Percentiles rank a stretch among this genome's conserved stretches.
Conservation (phyloP, 2,329 filamentous ascomycete genomes). For the Hirsutella thompsonii region DNA sequence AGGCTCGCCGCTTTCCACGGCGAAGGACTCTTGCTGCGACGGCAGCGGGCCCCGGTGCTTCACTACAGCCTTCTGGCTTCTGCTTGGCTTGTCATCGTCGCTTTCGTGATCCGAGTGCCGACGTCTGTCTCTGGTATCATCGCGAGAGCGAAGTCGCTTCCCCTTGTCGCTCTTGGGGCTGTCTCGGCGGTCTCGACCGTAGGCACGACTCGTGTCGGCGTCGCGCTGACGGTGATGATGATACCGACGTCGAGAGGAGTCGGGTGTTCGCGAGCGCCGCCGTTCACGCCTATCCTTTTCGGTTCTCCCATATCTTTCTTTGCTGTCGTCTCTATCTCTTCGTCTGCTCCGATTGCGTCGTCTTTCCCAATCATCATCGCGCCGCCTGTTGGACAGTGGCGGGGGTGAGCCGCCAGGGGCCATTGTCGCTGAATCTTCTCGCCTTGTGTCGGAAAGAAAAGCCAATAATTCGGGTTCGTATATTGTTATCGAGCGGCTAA, state of each 20-base stretch:
- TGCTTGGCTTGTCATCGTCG: constrained; percentile 9
- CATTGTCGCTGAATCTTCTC: constrained; percentile 6
- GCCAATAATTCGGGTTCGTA: no score
- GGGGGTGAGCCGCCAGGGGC: constrained; percentile 12
- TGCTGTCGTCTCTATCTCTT: constrained; percentile 9
- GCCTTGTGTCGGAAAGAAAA: no score
- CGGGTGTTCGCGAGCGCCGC: constrained; percentile 19
- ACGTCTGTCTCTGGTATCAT: constrained; percentile 14
- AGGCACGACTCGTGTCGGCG: constrained; percentile 2
- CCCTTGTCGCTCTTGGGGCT: constrained; percentile 9
- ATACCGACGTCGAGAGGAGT: constrained; percentile 9
- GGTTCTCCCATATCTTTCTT: constrained; percentile 8
- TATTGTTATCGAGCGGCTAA: no score
- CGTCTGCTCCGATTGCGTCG: constrained; percentile 2
- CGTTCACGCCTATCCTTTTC: constrained; percentile 13
- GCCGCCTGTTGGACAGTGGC: constrained; percentile 4
- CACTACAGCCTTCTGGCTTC: constrained; percentile 13
- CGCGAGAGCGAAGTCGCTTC: constrained; percentile 19
- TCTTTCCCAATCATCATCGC: constrained; percentile 2
- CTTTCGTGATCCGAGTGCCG: constrained; percentile 7
- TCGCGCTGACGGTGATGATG: constrained; percentile 2
- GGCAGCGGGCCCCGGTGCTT: constrained; percentile 37
- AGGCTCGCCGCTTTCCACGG: constrained; percentile 34
- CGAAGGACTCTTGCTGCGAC: constrained; percentile 47
- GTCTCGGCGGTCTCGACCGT: constrained; percentile 10